Evolutionary conservation across 2,329 filamentous ascomycete species (phyloP), one percentile per base, ranked within the genome.

Genomic region (Ascochyta rabiei): DNA sequence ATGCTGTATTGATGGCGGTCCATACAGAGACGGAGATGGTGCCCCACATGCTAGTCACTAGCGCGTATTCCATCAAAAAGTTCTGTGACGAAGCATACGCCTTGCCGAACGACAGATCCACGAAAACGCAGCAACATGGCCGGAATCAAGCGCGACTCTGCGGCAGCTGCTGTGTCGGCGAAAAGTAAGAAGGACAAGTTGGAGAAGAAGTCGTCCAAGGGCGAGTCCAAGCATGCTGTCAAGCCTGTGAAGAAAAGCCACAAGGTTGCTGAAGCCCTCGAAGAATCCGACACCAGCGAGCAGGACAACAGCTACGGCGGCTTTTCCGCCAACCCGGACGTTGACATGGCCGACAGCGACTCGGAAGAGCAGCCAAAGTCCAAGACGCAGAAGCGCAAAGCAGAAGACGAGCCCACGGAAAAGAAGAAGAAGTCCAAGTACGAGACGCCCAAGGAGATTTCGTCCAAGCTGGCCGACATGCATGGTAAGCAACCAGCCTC

Each of bases 181-280:
- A 69, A 68, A 38, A 67, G 56, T 54, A 81, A 80, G 61, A 79
- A 77, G 49, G 64, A 63, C 48, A 74, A 73, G 58, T 63, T 71
- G 31, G 70, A 73, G 30, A 74, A 75, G 57, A 45, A 67, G 8
- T 48, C 64, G 5, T 62, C 63, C 21, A 75, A 73, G 57, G 57
- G 57, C 41, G 58, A 62, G 18, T 60, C 64, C 37, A 68, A 69
- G 45, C 61, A 69, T 49, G 63, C 56, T 26, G 60, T 64, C 33
- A 68, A 67, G 55, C 62, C 63, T 10, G 45, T 53, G 30, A 72
- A 74, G 57, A 62, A 64, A 53, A 63, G 63, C 38, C 72, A 70
- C 52, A 72, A 71, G 61, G 40, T 55, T 35, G 59, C 65, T 6
- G 64, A 72, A n/a, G 70, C 69, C 9, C 21, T 73, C 7, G 62